Evolutionary conservation across 192 early-diverging fungal genomes (phyloP).

Genomic region (Coemansia reversa): DNA sequence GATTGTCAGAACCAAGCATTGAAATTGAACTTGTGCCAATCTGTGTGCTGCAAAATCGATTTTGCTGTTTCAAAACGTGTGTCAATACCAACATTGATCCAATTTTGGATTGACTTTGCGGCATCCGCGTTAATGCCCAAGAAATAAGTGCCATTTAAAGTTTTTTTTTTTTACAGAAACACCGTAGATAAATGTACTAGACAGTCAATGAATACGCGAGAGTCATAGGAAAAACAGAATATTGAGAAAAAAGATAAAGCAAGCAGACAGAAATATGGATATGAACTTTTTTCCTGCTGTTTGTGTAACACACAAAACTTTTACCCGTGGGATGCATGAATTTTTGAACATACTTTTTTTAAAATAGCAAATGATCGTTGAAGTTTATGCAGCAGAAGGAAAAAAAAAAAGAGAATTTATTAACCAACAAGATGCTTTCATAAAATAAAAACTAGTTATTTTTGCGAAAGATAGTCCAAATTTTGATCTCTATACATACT

Average conservation of each 20-base stretch:
- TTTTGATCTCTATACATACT: conserved; percentile 52
- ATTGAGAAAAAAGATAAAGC: background rate
- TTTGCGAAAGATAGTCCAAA: conserved; percentile 41
- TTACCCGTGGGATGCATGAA: background rate
- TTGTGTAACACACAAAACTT: background rate
- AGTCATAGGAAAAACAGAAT: background rate
- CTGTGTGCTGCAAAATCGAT: background rate
- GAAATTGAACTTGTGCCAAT: conserved; percentile 18
- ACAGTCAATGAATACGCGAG: background rate
- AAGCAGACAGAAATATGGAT: background rate
- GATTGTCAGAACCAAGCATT: conserved; percentile 14
- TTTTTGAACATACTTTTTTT: background rate
- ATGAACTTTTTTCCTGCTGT: background rate
- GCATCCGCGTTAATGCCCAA: background rate
- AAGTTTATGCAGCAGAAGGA: no score
- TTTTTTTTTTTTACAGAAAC: background rate
- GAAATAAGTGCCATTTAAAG: background rate
- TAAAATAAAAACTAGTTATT: no score
- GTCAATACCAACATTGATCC: background rate
- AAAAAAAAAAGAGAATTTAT: no score
- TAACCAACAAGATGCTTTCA: no score
- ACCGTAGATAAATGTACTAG: background rate
- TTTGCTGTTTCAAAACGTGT: background rate
- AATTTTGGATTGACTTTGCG: background rate
- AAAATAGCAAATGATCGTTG: no score